These are phyloP conservation scores for Cladosporium sp. DNA, from an alignment of 2,329 filamentous ascomycete genomes.

Conservation along the genomic window DNA sequence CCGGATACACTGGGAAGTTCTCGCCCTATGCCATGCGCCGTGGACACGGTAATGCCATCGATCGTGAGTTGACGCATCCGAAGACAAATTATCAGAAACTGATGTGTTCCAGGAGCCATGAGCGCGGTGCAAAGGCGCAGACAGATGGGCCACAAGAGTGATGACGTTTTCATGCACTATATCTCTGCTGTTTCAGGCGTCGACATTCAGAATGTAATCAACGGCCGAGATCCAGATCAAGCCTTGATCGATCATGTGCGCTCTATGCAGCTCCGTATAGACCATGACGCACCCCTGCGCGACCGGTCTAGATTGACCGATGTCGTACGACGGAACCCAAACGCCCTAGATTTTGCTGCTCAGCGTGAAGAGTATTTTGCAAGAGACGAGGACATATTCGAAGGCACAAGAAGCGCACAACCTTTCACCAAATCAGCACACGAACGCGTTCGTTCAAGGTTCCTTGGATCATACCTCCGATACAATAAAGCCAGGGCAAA, in stretches of 20 bases:
- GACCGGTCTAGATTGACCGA: background rate
- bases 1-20: background rate
- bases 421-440: background rate
- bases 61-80: background rate
- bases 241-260: background rate
- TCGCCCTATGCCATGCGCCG: background rate
- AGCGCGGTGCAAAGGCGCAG: background rate
- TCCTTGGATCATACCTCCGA: background rate
- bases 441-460: background rate
- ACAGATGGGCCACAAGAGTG: background rate
- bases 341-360: background rate
- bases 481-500: background rate
- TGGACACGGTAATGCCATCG: background rate
- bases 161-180: slow-evolving; percentile 6
- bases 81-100: background rate
- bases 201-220: background rate
- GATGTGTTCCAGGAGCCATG: background rate
- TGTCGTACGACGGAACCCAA: background rate
- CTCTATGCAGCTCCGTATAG: background rate
- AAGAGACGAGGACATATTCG: background rate
- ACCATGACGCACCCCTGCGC: background rate
- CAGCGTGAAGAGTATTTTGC: background rate
- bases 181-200: background rate
- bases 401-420: background rate
- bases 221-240: background rate